A percentile compares a stretch with the other conserved stretches of the same genome.
phyloP scores from a whole-genome alignment of 2,329 filamentous ascomycete genomes.

The Xylaria arbuscula region DNA sequence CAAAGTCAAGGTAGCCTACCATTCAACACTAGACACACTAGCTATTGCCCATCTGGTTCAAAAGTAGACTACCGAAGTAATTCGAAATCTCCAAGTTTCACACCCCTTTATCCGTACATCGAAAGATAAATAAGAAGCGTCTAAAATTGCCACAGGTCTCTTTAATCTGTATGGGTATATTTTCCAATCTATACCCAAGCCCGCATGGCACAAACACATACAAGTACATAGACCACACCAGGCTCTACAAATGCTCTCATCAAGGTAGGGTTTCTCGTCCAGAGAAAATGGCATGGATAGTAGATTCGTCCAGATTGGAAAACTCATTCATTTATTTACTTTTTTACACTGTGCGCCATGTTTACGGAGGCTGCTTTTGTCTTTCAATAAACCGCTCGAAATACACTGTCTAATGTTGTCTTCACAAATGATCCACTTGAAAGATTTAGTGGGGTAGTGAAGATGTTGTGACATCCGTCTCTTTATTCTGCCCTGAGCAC shows the following conservation, averaged over 20 bases:
- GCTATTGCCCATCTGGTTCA: too few species aligned
- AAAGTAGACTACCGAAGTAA: neutral
- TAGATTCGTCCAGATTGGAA: neutral
- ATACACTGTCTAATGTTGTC: constrained; percentile 24
- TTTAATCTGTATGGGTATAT: neutral
- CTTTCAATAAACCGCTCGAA: constrained; percentile 33
- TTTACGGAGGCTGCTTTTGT: constrained; percentile 33
- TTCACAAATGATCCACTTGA: constrained; percentile 18
- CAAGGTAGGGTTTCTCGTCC: neutral
- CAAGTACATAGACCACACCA: neutral
- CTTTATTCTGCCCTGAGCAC: constrained; percentile 76
- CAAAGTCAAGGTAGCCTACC: too few species aligned
- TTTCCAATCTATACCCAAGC: neutral
- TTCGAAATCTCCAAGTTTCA: neutral
- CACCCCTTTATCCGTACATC: neutral
- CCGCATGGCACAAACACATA: neutral
- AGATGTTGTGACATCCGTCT: neutral
- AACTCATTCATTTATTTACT: constrained; percentile 31
- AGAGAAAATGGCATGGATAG: too few species aligned
- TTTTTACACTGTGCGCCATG: constrained; percentile 32
- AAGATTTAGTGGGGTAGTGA: neutral
- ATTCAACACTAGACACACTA: too few species aligned
- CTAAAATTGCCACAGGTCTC: neutral
- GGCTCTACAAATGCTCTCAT: neutral
- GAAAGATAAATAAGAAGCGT: neutral